These are phyloP conservation scores for Hortaea werneckii DNA, from an alignment of 2,329 filamentous ascomycete genomes.

Conservation along the genomic window DNA sequence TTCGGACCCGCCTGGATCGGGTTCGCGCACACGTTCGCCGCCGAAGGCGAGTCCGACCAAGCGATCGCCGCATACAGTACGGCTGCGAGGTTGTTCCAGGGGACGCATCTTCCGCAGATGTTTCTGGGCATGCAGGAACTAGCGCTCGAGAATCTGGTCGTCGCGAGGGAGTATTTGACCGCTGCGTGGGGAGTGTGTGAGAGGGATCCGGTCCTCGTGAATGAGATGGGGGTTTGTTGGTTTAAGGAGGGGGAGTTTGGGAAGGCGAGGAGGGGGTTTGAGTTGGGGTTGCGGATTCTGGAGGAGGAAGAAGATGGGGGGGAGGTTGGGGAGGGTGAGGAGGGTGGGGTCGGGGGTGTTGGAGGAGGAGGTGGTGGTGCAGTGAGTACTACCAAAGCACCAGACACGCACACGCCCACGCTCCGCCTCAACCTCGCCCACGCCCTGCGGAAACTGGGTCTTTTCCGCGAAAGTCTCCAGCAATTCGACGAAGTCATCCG, in stretches of 20 bases:
- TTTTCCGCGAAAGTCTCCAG: conserved; percentile 59
- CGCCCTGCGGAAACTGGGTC: conserved; percentile 63
- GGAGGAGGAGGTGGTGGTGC: conserved; percentile 30
- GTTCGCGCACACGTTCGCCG: conserved; percentile 95
- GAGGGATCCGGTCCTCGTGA: conserved; percentile 79
- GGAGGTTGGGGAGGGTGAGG: not conserved
- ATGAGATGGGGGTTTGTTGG: conserved; percentile 91
- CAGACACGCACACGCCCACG: conserved; percentile 69
- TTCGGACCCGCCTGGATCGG: conserved; percentile 98
- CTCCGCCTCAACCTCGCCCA: conserved; percentile 85
- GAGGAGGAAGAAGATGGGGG: too few relatives aligned
- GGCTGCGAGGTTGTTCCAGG: conserved; percentile 87
- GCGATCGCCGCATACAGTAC: conserved; percentile 97
- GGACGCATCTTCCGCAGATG: conserved; percentile 87
- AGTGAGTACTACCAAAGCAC: conserved; percentile 60
- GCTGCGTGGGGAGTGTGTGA: conserved; percentile 76
- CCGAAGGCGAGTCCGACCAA: conserved; percentile 95
- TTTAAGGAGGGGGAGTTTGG: conserved; percentile 78
- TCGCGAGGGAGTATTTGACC: conserved; percentile 89
- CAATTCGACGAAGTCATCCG: conserved; percentile 84
- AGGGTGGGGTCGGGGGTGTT: not conserved
- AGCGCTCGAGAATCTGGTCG: conserved; percentile 83
- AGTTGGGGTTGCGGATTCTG: conserved; percentile 58
- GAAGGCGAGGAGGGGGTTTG: conserved; percentile 68
- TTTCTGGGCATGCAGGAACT: conserved; percentile 99